Conservation (phyloP, 495 filamentous ascomycete species). For the Trichoderma asperelloides region DNA sequence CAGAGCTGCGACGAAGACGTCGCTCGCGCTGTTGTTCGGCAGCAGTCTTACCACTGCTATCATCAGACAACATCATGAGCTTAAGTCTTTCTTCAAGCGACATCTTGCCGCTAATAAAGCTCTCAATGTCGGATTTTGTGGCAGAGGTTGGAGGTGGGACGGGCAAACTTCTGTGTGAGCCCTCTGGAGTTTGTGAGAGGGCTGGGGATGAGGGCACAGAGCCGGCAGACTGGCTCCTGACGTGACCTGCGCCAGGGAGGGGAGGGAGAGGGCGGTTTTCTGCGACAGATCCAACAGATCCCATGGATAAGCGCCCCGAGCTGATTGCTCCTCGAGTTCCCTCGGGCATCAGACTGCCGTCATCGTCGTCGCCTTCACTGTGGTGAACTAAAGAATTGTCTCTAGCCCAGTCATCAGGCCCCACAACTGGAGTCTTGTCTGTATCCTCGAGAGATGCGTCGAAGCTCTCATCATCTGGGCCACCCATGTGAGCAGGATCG, state of each 20-base stretch:
- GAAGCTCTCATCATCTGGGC: slow-evolving; percentile 79
- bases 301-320: slow-evolving; percentile 33
- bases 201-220: slow-evolving; percentile 25
- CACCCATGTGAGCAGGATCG: slow-evolving; percentile 57
- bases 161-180: slow-evolving; percentile 53
- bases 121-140: slow-evolving; percentile 62
- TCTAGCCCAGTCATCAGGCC: slow-evolving; percentile 79
- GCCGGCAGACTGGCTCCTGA: slow-evolving; percentile 24
- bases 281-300: slow-evolving; percentile 59
- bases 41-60: slow-evolving; percentile 39
- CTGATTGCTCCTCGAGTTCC: slow-evolving; percentile 20
- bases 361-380: slow-evolving; percentile 65
- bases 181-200: slow-evolving; percentile 55
- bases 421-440: slow-evolving; percentile 92
- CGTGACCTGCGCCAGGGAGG: slow-evolving; percentile 45
- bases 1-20: slow-evolving; percentile 46
- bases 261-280: slow-evolving; percentile 72
- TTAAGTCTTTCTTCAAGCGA: slow-evolving; percentile 71
- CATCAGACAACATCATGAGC: slow-evolving; percentile 71
- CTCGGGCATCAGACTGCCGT: slow-evolving; percentile 55
- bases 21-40: slow-evolving; percentile 53
- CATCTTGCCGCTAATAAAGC: slow-evolving; percentile 59
- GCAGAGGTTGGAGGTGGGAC: slow-evolving; percentile 56
- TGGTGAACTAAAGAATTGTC: slow-evolving; percentile 44
- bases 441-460: slow-evolving; percentile 90